Evolutionary conservation across 2,329 filamentous ascomycete genomes (phyloP).

Genomic region (Ophiocordyceps camponoti-floridani): DNA sequence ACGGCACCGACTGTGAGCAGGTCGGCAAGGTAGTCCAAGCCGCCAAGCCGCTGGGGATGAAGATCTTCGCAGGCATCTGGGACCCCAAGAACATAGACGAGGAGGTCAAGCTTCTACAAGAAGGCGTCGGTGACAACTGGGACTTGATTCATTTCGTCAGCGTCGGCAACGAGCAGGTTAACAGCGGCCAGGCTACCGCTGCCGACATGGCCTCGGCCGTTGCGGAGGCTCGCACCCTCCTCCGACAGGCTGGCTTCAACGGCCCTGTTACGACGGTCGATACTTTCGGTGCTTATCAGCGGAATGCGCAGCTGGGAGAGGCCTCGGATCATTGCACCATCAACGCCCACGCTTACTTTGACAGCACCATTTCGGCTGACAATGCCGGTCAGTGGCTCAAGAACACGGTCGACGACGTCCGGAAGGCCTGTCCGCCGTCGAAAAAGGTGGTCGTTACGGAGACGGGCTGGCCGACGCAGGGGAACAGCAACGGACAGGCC

Average conservation of each 20-base stretch:
- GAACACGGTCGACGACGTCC: constrained; percentile 29
- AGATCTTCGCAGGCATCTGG: constrained; percentile 61
- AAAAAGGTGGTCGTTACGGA: constrained; percentile 62
- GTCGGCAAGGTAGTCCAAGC: constrained; percentile 42
- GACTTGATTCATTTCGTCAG: constrained; percentile 49
- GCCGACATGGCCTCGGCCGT: constrained; percentile 40
- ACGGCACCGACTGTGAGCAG: constrained; percentile 67
- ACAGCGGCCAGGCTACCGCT: constrained; percentile 36
- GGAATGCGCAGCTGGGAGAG: constrained; percentile 51
- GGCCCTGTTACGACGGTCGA: constrained; percentile 69
- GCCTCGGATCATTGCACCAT: constrained; percentile 62
- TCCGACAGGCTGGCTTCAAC: constrained; percentile 45
- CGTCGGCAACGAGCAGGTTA: constrained; percentile 69
- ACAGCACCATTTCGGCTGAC: constrained; percentile 38
- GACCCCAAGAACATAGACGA: constrained; percentile 35
- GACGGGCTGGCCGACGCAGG: constrained; percentile 66
- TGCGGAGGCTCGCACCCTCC: constrained; percentile 31
- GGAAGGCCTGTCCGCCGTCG: constrained; percentile 20
- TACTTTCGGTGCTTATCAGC: constrained; percentile 50
- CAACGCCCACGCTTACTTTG: constrained; percentile 77
- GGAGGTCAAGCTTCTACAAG: constrained; percentile 43
- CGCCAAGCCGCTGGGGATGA: constrained; percentile 44
- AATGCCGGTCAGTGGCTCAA: constrained; percentile 51
- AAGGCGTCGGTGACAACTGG: constrained; percentile 47
- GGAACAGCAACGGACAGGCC: constrained; percentile 46